phyloP scores from a whole-genome alignment of 768 basidiomycete species.

The Ramaria rubella region DNA sequence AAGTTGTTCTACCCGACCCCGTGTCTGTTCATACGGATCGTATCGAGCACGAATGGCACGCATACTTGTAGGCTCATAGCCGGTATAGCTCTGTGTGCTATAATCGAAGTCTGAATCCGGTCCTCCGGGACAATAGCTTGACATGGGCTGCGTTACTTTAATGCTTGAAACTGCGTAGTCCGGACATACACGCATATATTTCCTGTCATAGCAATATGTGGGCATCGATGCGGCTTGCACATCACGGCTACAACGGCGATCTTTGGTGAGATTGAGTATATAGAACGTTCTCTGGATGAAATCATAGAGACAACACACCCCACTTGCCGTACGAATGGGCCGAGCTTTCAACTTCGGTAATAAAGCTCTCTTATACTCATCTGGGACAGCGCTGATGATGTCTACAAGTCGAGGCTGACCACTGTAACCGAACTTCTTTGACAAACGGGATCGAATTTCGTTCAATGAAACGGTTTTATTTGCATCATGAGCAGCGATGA shows the following conservation, averaged over 20 bases:
- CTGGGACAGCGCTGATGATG: constrained; percentile 96
- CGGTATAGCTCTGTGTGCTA: constrained; percentile 94
- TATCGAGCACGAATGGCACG: constrained; percentile 94
- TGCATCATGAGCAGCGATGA: constrained; percentile 82
- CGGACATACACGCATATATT: constrained; percentile 91
- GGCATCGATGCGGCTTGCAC: constrained; percentile 99
- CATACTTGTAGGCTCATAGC: constrained; percentile 98
- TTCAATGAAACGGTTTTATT: constrained; percentile 80
- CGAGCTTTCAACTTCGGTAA: constrained; percentile 86
- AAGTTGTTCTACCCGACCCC: constrained; percentile 91
- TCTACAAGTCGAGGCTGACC: constrained; percentile 92
- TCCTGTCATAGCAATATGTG: constrained; percentile 99
- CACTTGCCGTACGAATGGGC: constrained; percentile 94
- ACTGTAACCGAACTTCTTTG: constrained; percentile 83
- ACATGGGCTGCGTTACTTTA: background rate
- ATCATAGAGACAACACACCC: constrained; percentile 47
- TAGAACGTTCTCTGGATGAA: background rate
- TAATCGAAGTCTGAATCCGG: constrained; percentile 99
- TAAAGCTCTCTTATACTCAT: constrained; percentile 90
- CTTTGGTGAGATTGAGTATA: constrained; percentile 32
- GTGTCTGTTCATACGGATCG: constrained; percentile 96
- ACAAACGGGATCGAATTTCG: constrained; percentile 76
- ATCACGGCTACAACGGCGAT: constrained; percentile 99
- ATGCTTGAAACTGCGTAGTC: background rate
- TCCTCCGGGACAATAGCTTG: constrained; percentile 93